Conservation (phyloP, 352 stramenopile species). For the Phytophthora cryptogea region DNA sequence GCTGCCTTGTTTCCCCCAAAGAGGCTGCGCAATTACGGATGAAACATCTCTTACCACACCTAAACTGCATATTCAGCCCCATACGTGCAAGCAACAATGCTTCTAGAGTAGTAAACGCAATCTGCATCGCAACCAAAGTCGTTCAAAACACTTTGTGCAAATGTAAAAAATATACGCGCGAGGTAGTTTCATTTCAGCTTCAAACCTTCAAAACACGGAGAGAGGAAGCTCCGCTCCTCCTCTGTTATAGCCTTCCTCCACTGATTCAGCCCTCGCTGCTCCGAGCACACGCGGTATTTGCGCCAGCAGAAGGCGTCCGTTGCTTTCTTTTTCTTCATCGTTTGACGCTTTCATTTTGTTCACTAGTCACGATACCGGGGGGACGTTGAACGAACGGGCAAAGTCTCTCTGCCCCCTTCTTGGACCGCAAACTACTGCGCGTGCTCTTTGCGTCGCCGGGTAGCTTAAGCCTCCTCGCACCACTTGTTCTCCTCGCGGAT, state of each 20-base stretch:
- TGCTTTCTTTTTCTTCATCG: conserved; percentile 12
- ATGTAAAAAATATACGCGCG: conserved; percentile 17
- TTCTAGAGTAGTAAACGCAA: too few species aligned
- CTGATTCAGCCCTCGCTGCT: conserved; percentile 11
- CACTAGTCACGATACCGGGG: neutral
- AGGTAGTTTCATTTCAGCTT: conserved; percentile 17
- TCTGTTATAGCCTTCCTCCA: conserved; percentile 9
- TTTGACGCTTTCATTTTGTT: conserved; percentile 7
- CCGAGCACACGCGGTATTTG: conserved; percentile 4
- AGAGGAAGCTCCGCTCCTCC: conserved; percentile 8
- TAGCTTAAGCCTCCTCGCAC: conserved; percentile 97
- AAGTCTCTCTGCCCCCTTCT: neutral
- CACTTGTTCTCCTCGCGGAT: conserved; percentile 99
- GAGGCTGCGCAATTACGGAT: conserved; percentile 83
- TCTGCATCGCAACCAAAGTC: neutral
- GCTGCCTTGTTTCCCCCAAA: conserved; percentile 64
- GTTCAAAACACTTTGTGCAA: neutral
- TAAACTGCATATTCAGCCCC: neutral
- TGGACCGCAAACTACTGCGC: neutral
- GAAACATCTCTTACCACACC: conserved; percentile 46
- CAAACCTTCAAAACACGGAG: conserved; percentile 13
- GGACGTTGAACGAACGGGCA: conserved; percentile 2
- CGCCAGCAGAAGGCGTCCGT: neutral
- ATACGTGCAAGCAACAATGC: neutral
- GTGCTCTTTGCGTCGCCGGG: conserved; percentile 1